These are phyloP conservation scores for Cercospora zeina DNA, from an alignment of 2,329 filamentous ascomycete genomes.

Conservation along the genomic window DNA sequence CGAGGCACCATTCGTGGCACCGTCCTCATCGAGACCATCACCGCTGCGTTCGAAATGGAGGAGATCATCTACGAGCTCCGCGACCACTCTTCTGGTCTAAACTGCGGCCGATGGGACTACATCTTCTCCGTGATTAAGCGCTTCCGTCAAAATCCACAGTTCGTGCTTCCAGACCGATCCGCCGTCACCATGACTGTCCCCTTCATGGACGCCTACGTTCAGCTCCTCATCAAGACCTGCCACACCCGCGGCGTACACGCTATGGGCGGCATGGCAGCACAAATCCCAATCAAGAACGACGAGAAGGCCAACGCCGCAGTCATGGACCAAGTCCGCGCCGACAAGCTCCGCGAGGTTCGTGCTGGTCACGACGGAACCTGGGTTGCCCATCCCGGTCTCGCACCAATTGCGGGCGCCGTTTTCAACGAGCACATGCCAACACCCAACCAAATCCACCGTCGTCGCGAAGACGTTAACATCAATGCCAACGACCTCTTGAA, in stretches of 20 bases:
- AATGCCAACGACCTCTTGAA: constrained; percentile 89
- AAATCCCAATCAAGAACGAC: constrained; percentile 98
- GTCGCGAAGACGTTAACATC: constrained; percentile 85
- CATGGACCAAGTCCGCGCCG: constrained; percentile 63
- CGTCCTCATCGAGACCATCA: constrained; percentile 95
- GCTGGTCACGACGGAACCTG: constrained; percentile 96
- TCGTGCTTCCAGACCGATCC: constrained; percentile 88
- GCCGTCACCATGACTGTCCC: constrained; percentile 96
- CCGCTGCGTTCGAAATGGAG: constrained; percentile 98
- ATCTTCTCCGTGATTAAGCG: constrained; percentile 99
- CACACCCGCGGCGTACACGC: constrained; percentile 96
- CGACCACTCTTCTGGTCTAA: constrained; percentile 92
- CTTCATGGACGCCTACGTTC: constrained; percentile 98
- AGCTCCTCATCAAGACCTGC: constrained; percentile 96
- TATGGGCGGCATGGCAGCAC: constrained; percentile 98
- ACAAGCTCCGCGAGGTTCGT: constrained; percentile 93
- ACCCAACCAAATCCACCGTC: constrained; percentile 90
- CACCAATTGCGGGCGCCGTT: constrained; percentile 80
- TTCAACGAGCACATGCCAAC: constrained; percentile 99
- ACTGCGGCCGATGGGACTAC: constrained; percentile 99
- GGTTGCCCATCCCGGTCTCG: constrained; percentile 95
- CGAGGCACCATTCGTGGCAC: constrained; percentile 92
- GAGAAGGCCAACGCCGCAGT: constrained; percentile 49
- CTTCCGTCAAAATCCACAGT: constrained; percentile 91
- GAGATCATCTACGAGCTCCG: constrained; percentile 99